A percentile compares a stretch with the other conserved stretches of the same genome.
These are phyloP conservation scores for Colletotrichum camelliae DNA, from an alignment of 2,329 filamentous ascomycete genomes.

Conservation along the genomic window DNA sequence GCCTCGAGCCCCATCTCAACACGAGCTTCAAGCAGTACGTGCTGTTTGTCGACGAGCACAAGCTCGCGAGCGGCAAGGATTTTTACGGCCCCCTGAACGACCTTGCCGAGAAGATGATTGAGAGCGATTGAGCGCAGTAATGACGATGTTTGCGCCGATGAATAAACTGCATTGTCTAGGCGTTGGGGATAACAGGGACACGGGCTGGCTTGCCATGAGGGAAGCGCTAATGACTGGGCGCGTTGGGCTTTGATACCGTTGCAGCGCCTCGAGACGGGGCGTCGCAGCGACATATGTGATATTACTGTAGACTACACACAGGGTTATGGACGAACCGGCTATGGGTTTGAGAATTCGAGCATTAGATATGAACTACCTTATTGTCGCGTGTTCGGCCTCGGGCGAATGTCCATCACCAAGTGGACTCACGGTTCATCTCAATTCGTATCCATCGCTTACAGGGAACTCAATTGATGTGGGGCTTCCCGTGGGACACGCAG, in stretches of 20 bases:
- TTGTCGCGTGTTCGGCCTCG: not conserved
- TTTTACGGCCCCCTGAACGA: conserved; percentile 97
- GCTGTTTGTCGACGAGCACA: conserved; percentile 96
- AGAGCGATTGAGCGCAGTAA: conserved; percentile 71
- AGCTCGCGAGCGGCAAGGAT: conserved; percentile 89
- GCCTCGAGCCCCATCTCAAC: conserved; percentile 95
- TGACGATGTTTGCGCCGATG: not conserved
- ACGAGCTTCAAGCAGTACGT: conserved; percentile 99
- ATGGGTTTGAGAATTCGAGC: not conserved
- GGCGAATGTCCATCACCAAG: not conserved
- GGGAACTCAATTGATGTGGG: conserved; percentile 4
- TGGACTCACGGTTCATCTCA: not conserved
- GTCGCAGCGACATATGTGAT: conserved; percentile 19
- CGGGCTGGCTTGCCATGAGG: conserved; percentile 5
- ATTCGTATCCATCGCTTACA: not conserved
- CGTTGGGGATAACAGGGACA: conserved; percentile 19
- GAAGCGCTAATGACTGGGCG: conserved; percentile 11
- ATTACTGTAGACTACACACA: conserved; percentile 20
- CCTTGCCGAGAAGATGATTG: conserved; percentile 96
- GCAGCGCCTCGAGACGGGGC: not conserved
- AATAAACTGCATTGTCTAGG: conserved; percentile 17
- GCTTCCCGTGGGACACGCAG: not conserved
- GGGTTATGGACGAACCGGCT: not conserved
- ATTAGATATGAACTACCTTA: not conserved
- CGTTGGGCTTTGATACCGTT: not conserved